Evolutionary conservation across 2,329 filamentous ascomycete species (phyloP).

Genomic region (Colletotrichum magnum): DNA sequence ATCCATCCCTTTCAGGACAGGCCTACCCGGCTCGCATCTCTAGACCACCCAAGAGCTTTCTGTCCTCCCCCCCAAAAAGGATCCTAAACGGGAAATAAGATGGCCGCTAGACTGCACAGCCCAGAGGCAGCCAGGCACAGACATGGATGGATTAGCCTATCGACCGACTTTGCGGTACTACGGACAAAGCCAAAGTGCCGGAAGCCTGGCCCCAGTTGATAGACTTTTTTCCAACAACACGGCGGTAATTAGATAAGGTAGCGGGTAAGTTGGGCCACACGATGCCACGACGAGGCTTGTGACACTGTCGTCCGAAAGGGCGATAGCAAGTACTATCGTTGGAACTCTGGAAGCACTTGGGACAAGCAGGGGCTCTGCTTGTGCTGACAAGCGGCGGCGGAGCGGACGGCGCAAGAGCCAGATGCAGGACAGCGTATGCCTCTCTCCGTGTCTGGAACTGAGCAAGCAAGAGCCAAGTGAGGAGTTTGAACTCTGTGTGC

Average conservation of each 20-base stretch:
- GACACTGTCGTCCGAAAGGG: slow-evolving; percentile 14
- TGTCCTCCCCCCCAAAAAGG: too few relatives aligned
- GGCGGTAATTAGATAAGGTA: slow-evolving; percentile 11
- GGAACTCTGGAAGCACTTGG: neutral
- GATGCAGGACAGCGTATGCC: neutral
- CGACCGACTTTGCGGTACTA: neutral
- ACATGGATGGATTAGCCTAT: slow-evolving; percentile 1
- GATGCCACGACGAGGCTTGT: slow-evolving; percentile 1
- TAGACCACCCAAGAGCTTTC: neutral
- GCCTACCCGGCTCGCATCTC: neutral
- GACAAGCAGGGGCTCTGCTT: neutral
- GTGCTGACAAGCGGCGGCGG: neutral
- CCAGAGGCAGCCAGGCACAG: slow-evolving; percentile 5
- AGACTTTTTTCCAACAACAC: slow-evolving; percentile 27
- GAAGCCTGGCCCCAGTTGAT: slow-evolving; percentile 18
- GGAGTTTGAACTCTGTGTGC: neutral
- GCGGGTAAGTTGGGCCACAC: neutral
- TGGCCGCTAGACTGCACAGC: neutral
- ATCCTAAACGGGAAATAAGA: neutral
- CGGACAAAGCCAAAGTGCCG: neutral
- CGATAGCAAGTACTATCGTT: neutral
- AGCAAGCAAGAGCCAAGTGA: neutral
- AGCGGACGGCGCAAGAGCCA: slow-evolving; percentile 4
- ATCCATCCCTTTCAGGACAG: too few relatives aligned
- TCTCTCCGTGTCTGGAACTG: neutral